These are phyloP conservation scores for Hanseniaspora pseudoguilliermondii DNA, from an alignment of 805 yeast genomes.

Conservation along the genomic window DNA sequence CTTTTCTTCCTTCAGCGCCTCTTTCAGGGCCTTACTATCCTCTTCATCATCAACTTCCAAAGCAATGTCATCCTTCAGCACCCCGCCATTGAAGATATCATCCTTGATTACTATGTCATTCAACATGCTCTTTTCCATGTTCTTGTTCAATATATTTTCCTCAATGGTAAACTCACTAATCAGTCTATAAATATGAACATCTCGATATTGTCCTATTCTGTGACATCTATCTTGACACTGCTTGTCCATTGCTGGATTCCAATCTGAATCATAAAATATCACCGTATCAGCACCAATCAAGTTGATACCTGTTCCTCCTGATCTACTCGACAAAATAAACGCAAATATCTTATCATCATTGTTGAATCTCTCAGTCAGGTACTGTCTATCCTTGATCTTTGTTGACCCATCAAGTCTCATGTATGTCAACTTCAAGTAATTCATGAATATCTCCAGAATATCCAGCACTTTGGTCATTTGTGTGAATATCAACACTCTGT, in stretches of 20 bases:
- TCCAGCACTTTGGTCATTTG: slow-evolving; percentile 97
- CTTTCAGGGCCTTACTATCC: slow-evolving; percentile 74
- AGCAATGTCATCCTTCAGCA: slow-evolving; percentile 69
- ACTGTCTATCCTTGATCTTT: slow-evolving; percentile 90
- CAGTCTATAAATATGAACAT: slow-evolving; percentile 91
- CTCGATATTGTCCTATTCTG: slow-evolving; percentile 95
- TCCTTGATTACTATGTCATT: slow-evolving; percentile 94
- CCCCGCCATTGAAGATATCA: slow-evolving; percentile 96
- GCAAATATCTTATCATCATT: slow-evolving; percentile 76
- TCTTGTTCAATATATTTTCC: slow-evolving; percentile 83
- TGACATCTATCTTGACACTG: slow-evolving; percentile 99
- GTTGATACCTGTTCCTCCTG: slow-evolving; percentile 97
- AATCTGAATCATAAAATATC: slow-evolving; percentile 92
- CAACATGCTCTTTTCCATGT: slow-evolving; percentile 84
- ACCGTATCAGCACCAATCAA: slow-evolving; percentile 98
- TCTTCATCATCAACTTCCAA: slow-evolving; percentile 73
- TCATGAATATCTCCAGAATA: slow-evolving; percentile 80
- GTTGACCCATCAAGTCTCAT: slow-evolving; percentile 96
- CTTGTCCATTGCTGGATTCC: slow-evolving; percentile 99
- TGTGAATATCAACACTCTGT: slow-evolving; percentile 87
- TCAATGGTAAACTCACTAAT: slow-evolving; percentile 95
- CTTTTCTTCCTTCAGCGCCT: slow-evolving; percentile 59
- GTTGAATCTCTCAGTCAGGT: slow-evolving; percentile 84
- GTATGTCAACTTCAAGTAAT: slow-evolving; percentile 86
- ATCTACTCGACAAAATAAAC: slow-evolving; percentile 84